Conservation (phyloP, 2,329 filamentous ascomycete species). For the Phaeosphaeria sp. region DNA sequence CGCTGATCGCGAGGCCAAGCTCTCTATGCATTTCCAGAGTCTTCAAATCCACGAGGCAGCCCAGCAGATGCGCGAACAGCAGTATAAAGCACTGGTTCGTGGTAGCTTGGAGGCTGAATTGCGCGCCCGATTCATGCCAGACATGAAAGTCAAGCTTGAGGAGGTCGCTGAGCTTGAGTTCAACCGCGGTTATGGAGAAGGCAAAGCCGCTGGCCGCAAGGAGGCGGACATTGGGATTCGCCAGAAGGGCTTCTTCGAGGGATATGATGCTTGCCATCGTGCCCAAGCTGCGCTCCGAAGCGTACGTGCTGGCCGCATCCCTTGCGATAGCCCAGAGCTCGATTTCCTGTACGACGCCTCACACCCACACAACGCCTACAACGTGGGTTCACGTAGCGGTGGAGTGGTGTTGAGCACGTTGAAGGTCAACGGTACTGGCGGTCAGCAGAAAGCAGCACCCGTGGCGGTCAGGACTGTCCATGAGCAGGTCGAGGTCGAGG, state of each 20-base stretch:
- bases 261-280: constrained; percentile 23
- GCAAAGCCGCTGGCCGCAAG: constrained; percentile 6
- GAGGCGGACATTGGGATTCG: not conserved
- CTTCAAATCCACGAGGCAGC: constrained; percentile 19
- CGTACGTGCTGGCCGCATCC: constrained; percentile 19
- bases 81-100: constrained; percentile 18
- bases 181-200: constrained; percentile 13
- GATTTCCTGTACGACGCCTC: constrained; percentile 25
- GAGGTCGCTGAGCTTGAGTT: constrained; percentile 14
- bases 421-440: not conserved
- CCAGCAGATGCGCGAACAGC: constrained; percentile 25
- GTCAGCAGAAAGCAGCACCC: not conserved
- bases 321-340: constrained; percentile 22
- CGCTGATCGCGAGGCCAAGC: constrained; percentile 7
- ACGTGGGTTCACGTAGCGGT: constrained; percentile 14
- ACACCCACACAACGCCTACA: constrained; percentile 23
- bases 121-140: not conserved
- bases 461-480: not conserved
- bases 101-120: constrained; percentile 14
- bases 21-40: constrained; percentile 9
- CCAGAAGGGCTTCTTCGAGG: constrained; percentile 19
- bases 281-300: constrained; percentile 13
- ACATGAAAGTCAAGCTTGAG: not conserved
- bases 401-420: not conserved
- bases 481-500: constrained; percentile 4